Percentiles rank a stretch among this genome's conserved stretches.
Conservation (phyloP, 768 basidiomycete species). For the Tricholoma sp. region DNA sequence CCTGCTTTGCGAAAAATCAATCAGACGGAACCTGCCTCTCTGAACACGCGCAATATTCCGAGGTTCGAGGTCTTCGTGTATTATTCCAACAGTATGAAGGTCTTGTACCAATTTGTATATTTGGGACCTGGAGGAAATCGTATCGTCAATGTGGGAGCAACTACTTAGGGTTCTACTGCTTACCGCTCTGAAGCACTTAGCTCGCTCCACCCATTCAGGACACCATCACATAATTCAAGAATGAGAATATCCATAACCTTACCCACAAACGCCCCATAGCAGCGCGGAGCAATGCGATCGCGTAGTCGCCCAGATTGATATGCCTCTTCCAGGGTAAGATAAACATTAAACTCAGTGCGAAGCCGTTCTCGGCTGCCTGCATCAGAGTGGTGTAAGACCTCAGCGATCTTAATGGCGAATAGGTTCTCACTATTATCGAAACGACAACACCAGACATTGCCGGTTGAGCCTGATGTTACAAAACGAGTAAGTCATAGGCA, state of each 20-base stretch:
- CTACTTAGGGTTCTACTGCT: constrained; percentile 8
- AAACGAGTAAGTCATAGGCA: constrained; percentile 17
- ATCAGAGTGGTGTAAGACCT: constrained; percentile 12
- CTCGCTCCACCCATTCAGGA: constrained; percentile 15
- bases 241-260: constrained; percentile 13
- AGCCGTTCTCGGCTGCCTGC: constrained; percentile 13
- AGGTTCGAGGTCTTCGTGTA: constrained; percentile 16
- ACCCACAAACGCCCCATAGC: constrained; percentile 16
- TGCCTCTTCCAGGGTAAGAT: constrained; percentile 15
- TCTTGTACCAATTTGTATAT: constrained; percentile 14
- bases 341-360: constrained; percentile 15
- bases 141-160: constrained; percentile 11
- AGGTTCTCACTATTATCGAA: constrained; percentile 10
- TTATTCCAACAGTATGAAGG: constrained; percentile 16
- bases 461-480: constrained; percentile 15
- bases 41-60: constrained; percentile 13
- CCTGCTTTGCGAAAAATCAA: constrained; percentile 16
- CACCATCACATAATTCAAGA: constrained; percentile 16
- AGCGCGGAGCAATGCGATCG: constrained; percentile 15
- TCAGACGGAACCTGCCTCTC: constrained; percentile 13
- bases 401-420: constrained; percentile 14
- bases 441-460: constrained; percentile 17
- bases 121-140: constrained; percentile 16
- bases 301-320: constrained; percentile 13
- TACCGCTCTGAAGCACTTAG: constrained; percentile 14